Conservation (phyloP, 2,329 filamentous ascomycete genomes). For the Trichocomaceae sp. region DNA sequence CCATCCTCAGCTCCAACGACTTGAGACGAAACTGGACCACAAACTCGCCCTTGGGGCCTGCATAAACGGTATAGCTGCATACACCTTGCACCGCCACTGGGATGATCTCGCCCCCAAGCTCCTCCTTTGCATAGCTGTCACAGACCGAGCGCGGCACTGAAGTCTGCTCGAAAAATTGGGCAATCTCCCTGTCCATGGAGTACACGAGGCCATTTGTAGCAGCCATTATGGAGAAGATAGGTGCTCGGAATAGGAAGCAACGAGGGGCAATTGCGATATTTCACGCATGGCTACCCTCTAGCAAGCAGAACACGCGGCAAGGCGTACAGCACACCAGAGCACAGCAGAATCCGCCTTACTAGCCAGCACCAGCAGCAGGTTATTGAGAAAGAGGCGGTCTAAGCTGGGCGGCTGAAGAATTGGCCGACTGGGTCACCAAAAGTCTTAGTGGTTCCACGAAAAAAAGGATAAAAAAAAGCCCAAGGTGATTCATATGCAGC, state of each 20-base stretch:
- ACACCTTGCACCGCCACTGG: constrained; percentile 33
- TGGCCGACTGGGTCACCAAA: background rate
- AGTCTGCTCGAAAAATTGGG: constrained; percentile 18
- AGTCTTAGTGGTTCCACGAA: background rate
- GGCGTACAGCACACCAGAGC: background rate
- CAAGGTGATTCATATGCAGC: background rate
- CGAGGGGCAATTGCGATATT: background rate
- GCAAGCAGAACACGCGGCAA: background rate
- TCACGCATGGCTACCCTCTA: background rate
- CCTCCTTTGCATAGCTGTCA: constrained; percentile 22
- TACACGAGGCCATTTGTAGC: constrained; percentile 13
- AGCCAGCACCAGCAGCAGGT: background rate
- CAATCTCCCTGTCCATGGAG: constrained; percentile 17
- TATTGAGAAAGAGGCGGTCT: background rate
- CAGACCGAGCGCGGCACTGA: constrained; percentile 18
- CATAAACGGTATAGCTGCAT: constrained; percentile 39
- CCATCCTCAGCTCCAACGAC: constrained; percentile 28
- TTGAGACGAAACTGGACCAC: constrained; percentile 37
- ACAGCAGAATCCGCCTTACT: background rate
- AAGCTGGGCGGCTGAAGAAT: background rate
- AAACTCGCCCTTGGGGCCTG: constrained; percentile 27
- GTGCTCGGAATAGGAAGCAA: background rate
- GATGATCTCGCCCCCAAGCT: constrained; percentile 25
- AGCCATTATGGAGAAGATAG: background rate
- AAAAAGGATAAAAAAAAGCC: background rate